These are phyloP conservation scores for Phialemoniopsis sp. DNA, from an alignment of 2,329 filamentous ascomycete species.

Conservation along the genomic window DNA sequence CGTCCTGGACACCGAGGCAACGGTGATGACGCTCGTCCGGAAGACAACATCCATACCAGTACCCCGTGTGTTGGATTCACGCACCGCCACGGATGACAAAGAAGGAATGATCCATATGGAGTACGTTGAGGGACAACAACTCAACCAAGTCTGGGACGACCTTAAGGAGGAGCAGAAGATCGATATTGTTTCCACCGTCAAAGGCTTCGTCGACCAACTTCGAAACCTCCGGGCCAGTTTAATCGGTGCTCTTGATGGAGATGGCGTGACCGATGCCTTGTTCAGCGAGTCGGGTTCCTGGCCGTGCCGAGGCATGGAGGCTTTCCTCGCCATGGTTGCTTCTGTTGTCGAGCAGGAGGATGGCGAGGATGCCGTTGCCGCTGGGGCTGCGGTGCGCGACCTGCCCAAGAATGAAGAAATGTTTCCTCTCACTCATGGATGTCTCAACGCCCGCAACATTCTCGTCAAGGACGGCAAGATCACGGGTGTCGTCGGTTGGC, in stretches of 20 bases:
- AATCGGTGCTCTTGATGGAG: no score
- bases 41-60: conserved; percentile 18
- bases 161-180: background rate
- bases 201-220: background rate
- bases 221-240: background rate
- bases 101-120: conserved; percentile 2
- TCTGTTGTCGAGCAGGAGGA: no score
- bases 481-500: conserved; percentile 6
- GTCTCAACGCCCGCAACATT: conserved; percentile 6
- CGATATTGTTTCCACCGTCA: background rate
- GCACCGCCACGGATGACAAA: background rate
- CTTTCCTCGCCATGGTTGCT: conserved; percentile 2
- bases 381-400: background rate
- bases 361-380: background rate
- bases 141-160: background rate
- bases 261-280: conserved; percentile 3
- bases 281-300: background rate
- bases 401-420: background rate
- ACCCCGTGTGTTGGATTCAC: background rate
- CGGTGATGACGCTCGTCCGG: no score
- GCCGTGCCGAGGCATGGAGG: background rate
- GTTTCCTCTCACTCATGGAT: conserved; percentile 7
- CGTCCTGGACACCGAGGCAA: no score
- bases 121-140: conserved; percentile 5
- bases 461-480: conserved; percentile 6